Evolutionary conservation across 2,329 filamentous ascomycete species (phyloP).

Genomic region (Fusarium goolgardi): DNA sequence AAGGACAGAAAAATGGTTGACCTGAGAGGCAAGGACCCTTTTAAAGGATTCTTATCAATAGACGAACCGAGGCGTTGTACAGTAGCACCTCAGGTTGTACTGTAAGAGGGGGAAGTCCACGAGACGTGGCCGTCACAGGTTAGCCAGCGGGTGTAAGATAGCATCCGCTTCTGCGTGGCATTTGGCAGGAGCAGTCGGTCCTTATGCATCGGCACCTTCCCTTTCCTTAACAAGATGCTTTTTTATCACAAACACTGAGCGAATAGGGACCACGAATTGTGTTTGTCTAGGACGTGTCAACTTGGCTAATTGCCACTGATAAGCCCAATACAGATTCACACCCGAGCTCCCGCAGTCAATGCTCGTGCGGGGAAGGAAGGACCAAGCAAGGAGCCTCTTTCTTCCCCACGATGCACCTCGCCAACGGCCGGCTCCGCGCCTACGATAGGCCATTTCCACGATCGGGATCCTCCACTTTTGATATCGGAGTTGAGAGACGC

Average conservation of each 20-base stretch:
- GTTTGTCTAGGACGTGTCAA: slow-evolving; percentile 28
- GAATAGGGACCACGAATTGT: slow-evolving; percentile 28
- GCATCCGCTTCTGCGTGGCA: slow-evolving; percentile 32
- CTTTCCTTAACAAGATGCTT: slow-evolving; percentile 29
- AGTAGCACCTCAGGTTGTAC: slow-evolving; percentile 7
- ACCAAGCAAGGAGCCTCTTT: slow-evolving; percentile 5
- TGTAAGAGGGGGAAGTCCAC: slow-evolving; percentile 27
- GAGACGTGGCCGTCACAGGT: slow-evolving; percentile 31
- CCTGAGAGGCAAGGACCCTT: slow-evolving; percentile 16
- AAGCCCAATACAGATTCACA: slow-evolving; percentile 41
- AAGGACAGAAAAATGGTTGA: not conserved
- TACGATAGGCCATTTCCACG: slow-evolving; percentile 41
- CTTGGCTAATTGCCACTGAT: slow-evolving; percentile 41
- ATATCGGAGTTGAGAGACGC: slow-evolving; percentile 33
- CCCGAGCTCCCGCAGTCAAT: slow-evolving; percentile 16
- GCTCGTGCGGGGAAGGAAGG: slow-evolving; percentile 40
- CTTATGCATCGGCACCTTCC: slow-evolving; percentile 36
- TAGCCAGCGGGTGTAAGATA: slow-evolving; percentile 40
- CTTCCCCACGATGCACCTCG: slow-evolving; percentile 42
- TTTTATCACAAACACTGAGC: slow-evolving; percentile 27
- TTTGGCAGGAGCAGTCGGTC: slow-evolving; percentile 24
- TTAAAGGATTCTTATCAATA: slow-evolving; percentile 37
- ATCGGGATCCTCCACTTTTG: slow-evolving; percentile 48
- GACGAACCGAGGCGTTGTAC: slow-evolving; percentile 32
- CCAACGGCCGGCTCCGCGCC: slow-evolving; percentile 50